Percentiles rank a stretch among this genome's conserved stretches.
phyloP scores from a whole-genome alignment of 2,329 filamentous ascomycete species.

The Fusarium poae region DNA sequence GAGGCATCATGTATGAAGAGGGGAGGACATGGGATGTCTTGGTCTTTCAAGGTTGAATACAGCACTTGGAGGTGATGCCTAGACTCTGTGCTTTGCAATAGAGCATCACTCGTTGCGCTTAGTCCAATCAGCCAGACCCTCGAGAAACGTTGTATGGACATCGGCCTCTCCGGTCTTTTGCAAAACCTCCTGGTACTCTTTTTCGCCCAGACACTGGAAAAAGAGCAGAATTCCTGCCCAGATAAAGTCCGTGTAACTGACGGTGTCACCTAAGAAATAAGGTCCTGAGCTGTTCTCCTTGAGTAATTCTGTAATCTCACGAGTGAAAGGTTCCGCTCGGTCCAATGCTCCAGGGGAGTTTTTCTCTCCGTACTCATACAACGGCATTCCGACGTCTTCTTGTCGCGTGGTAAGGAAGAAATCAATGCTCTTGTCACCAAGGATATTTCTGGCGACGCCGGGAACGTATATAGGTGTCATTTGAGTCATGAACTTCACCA shows the following conservation, averaged over 20 bases:
- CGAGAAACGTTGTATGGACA: constrained; percentile 13
- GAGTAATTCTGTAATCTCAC: constrained; percentile 25
- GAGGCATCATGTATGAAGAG: neutral
- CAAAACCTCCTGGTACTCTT: constrained; percentile 29
- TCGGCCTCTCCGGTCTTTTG: constrained; percentile 23
- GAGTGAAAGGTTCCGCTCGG: constrained; percentile 31
- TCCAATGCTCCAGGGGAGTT: constrained; percentile 27
- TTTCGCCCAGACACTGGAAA: constrained; percentile 30
- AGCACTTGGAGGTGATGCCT: accelerated
- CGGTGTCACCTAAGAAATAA: constrained; percentile 69
- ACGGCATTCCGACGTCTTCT: constrained; percentile 33
- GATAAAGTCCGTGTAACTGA: constrained; percentile 69
- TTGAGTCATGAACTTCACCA: constrained; percentile 31
- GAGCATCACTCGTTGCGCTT: constrained; percentile 15
- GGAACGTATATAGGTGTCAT: constrained; percentile 34
- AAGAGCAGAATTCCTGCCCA: constrained; percentile 64
- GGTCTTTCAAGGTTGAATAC: accelerated
- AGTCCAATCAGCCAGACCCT: constrained; percentile 29
- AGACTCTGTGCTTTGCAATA: neutral
- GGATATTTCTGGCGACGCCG: constrained; percentile 18
- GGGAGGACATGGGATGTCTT: neutral
- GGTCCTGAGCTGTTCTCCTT: constrained; percentile 60
- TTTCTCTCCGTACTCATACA: constrained; percentile 30
- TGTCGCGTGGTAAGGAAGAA: constrained; percentile 27
- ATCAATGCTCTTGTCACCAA: constrained; percentile 32